Base-by-base conservation (phyloP, 768 basidiomycete genomes). In the Tylopilus intermedius region DNA sequence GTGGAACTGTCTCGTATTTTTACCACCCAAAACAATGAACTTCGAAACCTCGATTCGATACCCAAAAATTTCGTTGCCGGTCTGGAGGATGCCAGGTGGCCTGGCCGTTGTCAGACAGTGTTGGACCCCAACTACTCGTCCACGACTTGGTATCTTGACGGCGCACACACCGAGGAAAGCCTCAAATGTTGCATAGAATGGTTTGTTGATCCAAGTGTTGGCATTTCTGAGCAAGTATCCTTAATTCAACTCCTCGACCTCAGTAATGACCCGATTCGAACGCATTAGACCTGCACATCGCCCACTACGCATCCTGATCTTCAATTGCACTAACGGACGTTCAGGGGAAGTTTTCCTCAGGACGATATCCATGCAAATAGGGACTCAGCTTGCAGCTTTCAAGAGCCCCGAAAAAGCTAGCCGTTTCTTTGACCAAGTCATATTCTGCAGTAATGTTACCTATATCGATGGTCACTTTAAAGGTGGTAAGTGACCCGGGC, bases 381-480 rank as follows among this genome's bases (percentile, higher is more conserved):
- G 73, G 7, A 62, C 64, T 4, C 83, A 77, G 47, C 73, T 89
- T 11, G 58, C 72, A 53, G 51, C 67, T 18, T 68, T 78, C 33
- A 60, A 68, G 13, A 65, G 67, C n/a, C 58, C 69, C 0, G 76
- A 77, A 48, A 63, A 69, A 14, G 56, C 73, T 1, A 67, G 63
- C 13, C 56, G 57, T 8, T 84, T 91, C 62, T 96, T 96, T 59
- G 80, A 91, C 62, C 80, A 84, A 46, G 89, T 94, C 52, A 81
- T 98, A 43, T 98, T 99, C 70, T 98, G 94, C 71, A 85, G 93
- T 45, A 99, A 98, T 67, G 88, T 96, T 30, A 99, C 96, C 0
- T 99, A 95, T 63, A 78, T 81, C 1, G 84, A 90, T 57, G 96
- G 96, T 0, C 75, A 78, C 30, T 97, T 83, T 66, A 98, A 97